A percentile compares a stretch with the other conserved stretches of the same genome.
phyloP scores from a whole-genome alignment of 2,329 filamentous ascomycete species.

The Sclerotinia minor region DNA sequence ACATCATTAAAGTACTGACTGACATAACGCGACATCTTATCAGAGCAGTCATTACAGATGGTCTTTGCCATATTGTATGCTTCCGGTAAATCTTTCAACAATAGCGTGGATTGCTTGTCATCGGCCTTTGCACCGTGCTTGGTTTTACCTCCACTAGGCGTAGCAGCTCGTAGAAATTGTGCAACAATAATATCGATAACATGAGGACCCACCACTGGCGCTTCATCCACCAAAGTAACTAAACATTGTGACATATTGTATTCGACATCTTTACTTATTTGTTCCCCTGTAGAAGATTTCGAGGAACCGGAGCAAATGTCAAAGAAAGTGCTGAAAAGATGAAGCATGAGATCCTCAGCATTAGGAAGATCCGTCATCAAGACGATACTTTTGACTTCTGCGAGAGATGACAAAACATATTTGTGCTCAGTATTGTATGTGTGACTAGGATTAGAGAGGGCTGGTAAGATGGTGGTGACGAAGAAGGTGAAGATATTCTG shows the following conservation, averaged over 20 bases:
- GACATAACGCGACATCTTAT: constrained; percentile 93
- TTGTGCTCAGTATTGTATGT: constrained; percentile 92
- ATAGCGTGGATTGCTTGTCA: constrained; percentile 76
- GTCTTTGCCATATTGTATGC: constrained; percentile 97
- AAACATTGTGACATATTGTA: constrained; percentile 88
- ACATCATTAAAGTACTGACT: constrained; percentile 97
- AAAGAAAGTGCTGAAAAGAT: constrained; percentile 86
- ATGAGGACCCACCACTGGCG: constrained; percentile 70
- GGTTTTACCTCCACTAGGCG: constrained; percentile 58
- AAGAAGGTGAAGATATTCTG: constrained; percentile 94
- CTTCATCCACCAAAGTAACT: constrained; percentile 83
- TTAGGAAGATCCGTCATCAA: constrained; percentile 85
- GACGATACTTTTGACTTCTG: constrained; percentile 92
- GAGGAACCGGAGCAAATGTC: constrained; percentile 82
- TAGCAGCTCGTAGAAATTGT: constrained; percentile 88
- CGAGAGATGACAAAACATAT: constrained; percentile 83
- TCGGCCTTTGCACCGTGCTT: constrained; percentile 58
- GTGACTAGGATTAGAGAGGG: constrained; percentile 81
- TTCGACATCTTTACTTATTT: constrained; percentile 89
- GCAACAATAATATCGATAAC: constrained; percentile 93
- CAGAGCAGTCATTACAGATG: constrained; percentile 82
- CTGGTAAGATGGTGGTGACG: constrained; percentile 77
- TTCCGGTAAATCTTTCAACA: constrained; percentile 84
- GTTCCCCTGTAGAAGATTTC: constrained; percentile 73
- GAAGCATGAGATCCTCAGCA: constrained; percentile 73